Base-by-base conservation (phyloP, 352 stramenopile species). In the Pythium folliculosum region DNA sequence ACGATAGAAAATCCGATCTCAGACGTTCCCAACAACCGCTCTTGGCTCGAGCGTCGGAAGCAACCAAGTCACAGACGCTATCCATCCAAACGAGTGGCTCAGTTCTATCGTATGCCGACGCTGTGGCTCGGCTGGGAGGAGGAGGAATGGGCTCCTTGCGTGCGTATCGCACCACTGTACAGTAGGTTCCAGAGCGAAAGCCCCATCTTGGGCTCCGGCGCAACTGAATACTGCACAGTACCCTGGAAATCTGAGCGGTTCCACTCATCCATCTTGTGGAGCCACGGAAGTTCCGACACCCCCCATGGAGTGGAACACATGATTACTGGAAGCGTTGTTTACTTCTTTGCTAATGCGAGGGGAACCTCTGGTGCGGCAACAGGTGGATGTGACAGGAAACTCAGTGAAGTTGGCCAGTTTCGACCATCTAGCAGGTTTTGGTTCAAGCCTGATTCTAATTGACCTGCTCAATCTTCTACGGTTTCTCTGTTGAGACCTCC, bases 1-100 rank as follows among this genome's bases (percentile, higher is more conserved):
- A 6, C 44, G 44, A 30, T 17, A 54, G 48, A 54, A 54, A 54
- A 54, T 32, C n/a, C 48, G 22, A 54, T 54, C 48, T 54, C 48
- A 54, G 48, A 35, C 8, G 12, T 54, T 19, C 48, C 48, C 48
- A 21, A 17, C 9, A 1, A 17, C 9, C 37, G 9, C 14, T 43
- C 37, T 5, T 43, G 10, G 9, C 37, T 43, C 27, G 27, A 32
- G 27, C 27, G 27, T 32, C 27, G 27, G 27, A 32, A 32, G 27
- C 2, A 32, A 32, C 27, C 2, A 32, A 32, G 5, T 32, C 27
- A 32, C 27, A 32, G 27, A 32, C n/a, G n/a, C n/a, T n/a, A n/a
- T n/a, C n/a, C n/a, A n/a, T 32, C 27, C 27, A 32, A 2, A 2
- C 27, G 27, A 32, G 27, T 32, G 27, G 27, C n/a, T n/a, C n/a